phyloP scores from a whole-genome alignment of 2,329 filamentous ascomycete genomes.

The Basipetospora chlamydospora region DNA sequence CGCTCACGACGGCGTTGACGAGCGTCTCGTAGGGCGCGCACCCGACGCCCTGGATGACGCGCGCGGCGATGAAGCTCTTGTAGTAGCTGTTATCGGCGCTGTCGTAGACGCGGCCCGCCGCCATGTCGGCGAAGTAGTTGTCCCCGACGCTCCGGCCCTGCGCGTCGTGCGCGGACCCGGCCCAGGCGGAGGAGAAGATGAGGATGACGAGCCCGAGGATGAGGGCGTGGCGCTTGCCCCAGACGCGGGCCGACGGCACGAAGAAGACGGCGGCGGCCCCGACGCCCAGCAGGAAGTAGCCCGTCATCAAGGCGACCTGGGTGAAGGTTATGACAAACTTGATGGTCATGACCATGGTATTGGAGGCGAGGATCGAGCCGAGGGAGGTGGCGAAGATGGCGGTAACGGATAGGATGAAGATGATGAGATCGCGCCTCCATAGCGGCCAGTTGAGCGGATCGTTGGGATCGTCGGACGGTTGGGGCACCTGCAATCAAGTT shows the following conservation, averaged over 20 bases:
- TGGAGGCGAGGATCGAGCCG: slow-evolving; percentile 75
- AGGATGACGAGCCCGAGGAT: slow-evolving; percentile 62
- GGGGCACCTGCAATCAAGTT: slow-evolving; percentile 39
- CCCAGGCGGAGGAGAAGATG: slow-evolving; percentile 65
- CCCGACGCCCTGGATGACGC: slow-evolving; percentile 75
- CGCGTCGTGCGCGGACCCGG: slow-evolving; percentile 36
- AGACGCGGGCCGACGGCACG: slow-evolving; percentile 76
- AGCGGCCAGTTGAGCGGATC: slow-evolving; percentile 79
- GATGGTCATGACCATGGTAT: slow-evolving; percentile 63
- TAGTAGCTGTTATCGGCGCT: no score
- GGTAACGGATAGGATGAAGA: slow-evolving; percentile 61
- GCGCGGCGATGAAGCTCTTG: slow-evolving; percentile 57
- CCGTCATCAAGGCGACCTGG: slow-evolving; percentile 68
- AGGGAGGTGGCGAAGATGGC: slow-evolving; percentile 75
- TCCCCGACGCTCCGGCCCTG: no score
- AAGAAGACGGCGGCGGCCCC: slow-evolving; percentile 72
- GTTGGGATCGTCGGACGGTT: slow-evolving; percentile 81
- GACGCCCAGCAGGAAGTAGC: slow-evolving; percentile 74
- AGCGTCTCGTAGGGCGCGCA: slow-evolving; percentile 81
- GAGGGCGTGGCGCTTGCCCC: slow-evolving; percentile 86
- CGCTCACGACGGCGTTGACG: slow-evolving; percentile 77
- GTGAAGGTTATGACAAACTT: slow-evolving; percentile 54
- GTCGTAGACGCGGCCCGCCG: slow-evolving; percentile 20
- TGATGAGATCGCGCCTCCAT: slow-evolving; percentile 71
- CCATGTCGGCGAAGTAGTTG: no score